Base-by-base conservation (phyloP, 306 rosid genomes). In the Medicago lupulina region DNA sequence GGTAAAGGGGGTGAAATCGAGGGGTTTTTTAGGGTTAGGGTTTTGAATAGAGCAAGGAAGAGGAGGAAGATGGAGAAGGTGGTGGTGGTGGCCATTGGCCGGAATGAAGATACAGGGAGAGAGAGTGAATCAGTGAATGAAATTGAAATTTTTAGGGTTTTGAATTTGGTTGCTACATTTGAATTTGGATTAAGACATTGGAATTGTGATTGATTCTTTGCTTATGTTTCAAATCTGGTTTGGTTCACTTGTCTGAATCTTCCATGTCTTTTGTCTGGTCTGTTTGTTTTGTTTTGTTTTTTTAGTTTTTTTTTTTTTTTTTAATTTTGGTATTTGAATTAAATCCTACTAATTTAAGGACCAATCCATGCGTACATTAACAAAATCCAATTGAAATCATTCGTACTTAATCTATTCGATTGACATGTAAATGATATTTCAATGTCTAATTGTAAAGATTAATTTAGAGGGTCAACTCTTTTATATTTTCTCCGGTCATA, bases 21-120 rank as follows among this genome's bases (percentile, higher is more conserved):
- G 60, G 65, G 46, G 77, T 63, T 65, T 71, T 63, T 65, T 71
- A 16, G 78, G 57, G 86, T 65, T 40, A 19, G 79, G 86, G 80
- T 81, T 79, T 79, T 89, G 68, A 80, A 82, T 73, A 88, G 28
- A n/a, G 86, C 43, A 38, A 86, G 19, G 55, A 78, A 73, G 67
- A 88, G 16, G 66, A 86, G 9, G 34, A 86, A 14, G 76, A 83
- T 28, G 15, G 86, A 67, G 43, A 86, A 73, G 57, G 62, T 17
- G 71, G 21, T 49, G 76, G 18, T 21, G 77, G 38, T 16, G 79
- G 67, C 82, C 90, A 90, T 89, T 58, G 81, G 75, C 50, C 60
- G 51, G 40, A 68, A 58, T 2, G 38, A 62, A 21, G 4, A 58
- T 7, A 19, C 8, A 21, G n/a, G 4, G 31, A 54, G 2, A 54